These are phyloP conservation scores for barley (Hordeum vulgare) DNA, from an alignment of 176 grass and related monocot genomes.

Conservation along the genomic window MorexV3_pseudomolecules_assembly NC_058524.1:190773356-190773855, in stretches of 20 bases:
- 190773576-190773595: not conserved
- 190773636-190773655: not conserved
- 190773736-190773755: not conserved
- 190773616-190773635: not conserved
- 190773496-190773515: not conserved
- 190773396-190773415: constrained; percentile 2
- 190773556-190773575: not conserved
- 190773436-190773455: not conserved
- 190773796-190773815: constrained; percentile 7
- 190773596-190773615: not conserved
- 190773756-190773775: not conserved
- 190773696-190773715: not conserved
- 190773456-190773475: not conserved
- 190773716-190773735: not conserved
- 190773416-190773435: not conserved
- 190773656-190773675: not conserved
- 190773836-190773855: constrained; percentile 97
- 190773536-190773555: not conserved
- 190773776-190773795: not conserved
- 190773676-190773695: not conserved
- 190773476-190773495: not conserved
- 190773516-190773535: not conserved
- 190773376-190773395: not conserved
- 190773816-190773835: constrained; percentile 31
- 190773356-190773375: not conserved